These are phyloP conservation scores for Casuarina glauca DNA, from an alignment of 306 rosid genomes.

Conservation along the genomic window DNA sequence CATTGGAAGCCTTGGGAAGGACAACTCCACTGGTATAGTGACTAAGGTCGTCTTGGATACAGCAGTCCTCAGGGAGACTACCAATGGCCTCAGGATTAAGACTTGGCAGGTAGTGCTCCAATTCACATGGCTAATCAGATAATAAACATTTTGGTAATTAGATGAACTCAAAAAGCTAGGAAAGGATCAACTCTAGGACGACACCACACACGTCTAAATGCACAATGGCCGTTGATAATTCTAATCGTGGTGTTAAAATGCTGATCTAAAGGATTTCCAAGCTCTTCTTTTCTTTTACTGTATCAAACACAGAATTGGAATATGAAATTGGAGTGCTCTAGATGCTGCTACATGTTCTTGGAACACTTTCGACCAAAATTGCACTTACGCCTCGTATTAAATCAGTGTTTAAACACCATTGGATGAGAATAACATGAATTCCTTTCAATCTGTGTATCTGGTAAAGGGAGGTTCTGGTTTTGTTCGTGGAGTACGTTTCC, in stretches of 20 bases:
- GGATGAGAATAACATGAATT: conserved; percentile 10
- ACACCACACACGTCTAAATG: neutral
- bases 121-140: neutral
- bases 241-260: neutral
- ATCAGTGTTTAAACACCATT: too few species aligned
- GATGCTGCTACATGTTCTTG: neutral
- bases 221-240: neutral
- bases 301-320: neutral
- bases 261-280: neutral
- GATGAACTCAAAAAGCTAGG: neutral
- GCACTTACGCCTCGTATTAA: neutral
- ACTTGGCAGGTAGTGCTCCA: conserved; percentile 84
- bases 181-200: neutral
- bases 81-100: conserved; percentile 91
- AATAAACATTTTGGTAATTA: neutral
- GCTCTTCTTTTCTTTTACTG: neutral
- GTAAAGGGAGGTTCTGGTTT: conserved; percentile 94
- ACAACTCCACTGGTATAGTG: conserved; percentile 80
- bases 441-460: conserved; percentile 21
- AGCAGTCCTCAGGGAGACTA: conserved; percentile 67
- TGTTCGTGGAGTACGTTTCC: conserved; percentile 76
- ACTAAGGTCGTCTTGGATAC: conserved; percentile 86
- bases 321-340: neutral
- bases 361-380: neutral
- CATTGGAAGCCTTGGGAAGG: conserved; percentile 98